Base-by-base conservation (phyloP, 108 stramenopile genomes). In the Conticribra weissflogii region DNA sequence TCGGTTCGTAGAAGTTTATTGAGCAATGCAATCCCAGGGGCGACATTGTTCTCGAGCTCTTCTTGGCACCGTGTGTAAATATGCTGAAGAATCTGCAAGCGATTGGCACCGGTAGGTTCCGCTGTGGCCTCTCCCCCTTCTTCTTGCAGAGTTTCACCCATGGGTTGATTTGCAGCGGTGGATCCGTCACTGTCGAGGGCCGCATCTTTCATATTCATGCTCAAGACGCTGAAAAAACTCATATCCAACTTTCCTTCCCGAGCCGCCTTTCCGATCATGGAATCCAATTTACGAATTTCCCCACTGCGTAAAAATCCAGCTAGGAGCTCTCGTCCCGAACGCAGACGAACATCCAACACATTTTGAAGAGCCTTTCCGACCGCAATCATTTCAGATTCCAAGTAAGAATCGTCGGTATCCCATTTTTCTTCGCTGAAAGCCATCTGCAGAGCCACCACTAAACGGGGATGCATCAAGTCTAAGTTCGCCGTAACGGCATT, bases 51-150 rank as follows among this genome's bases (percentile, higher is more conserved):
- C 63, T 94, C 93, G 9, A 94, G 78, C 57, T 94, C 93, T 66
- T 94, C 93, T 48, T 94, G 93, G 55, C 93, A 94, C 1, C 93
- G 81, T 1, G 93, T 94, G 63, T 94, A 91, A 17, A 94, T 83
- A 53, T 94, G 93, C 63, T 88, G 88, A 15, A 94, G 70, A 52
- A 94, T 88, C 47, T 88, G 86, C 33, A 81, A 63, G 25, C 93
- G 66, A 63, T 74, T 85, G 15, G 86, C 86, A 45, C 57, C 55
- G 0, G 24, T 58, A 18, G 73, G 69, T 27, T 70, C 30, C 46
- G 55, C 76, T 45, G 73, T 82, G 52, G 63, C 81, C 28, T 32
- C 72, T 8, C n/a, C 29, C 0, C 60, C 66, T 16, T 52, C 68
- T 29, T 71, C 73, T 41, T 78, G 59, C 0, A 50, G 62, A 5